phyloP scores from a whole-genome alignment of 305 asterid species.

The Fraxinus baroniana region DNA sequence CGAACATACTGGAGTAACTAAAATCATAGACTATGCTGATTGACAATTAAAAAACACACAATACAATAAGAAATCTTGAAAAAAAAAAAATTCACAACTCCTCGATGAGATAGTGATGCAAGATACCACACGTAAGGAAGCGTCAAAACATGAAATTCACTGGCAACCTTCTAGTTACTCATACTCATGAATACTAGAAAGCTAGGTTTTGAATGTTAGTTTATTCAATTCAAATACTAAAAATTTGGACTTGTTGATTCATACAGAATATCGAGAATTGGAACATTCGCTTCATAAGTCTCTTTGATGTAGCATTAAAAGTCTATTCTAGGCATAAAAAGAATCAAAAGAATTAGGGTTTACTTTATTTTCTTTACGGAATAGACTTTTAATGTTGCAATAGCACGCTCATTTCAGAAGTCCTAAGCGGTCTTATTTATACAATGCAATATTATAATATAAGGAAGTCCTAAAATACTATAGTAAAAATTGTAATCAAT shows the following conservation, averaged over 20 bases:
- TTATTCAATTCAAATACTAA: neutral
- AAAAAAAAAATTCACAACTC: neutral
- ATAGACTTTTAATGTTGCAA: neutral
- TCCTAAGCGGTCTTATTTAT: neutral
- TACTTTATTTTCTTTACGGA: neutral
- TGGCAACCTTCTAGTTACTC: neutral
- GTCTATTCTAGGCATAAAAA: neutral
- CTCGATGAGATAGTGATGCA: neutral
- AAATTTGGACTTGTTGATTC: neutral
- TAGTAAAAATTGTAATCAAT: neutral
- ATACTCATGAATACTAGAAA: neutral
- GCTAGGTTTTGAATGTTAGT: neutral
- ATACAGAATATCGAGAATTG: neutral
- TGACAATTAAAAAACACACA: neutral
- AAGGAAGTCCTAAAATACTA: neutral
- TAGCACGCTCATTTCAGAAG: neutral
- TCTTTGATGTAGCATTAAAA: neutral
- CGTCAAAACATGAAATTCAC: neutral
- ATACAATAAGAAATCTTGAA: neutral
- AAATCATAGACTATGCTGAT: neutral
- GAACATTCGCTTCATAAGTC: neutral
- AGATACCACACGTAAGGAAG: neutral
- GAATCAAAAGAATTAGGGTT: neutral
- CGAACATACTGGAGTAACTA: neutral
- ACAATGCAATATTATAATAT: neutral